Percentiles rank a stretch among this genome's conserved stretches.
phyloP scores from a whole-genome alignment of 176 grass and related monocot species.

The Ampelocalamus luodianensis region DNA sequence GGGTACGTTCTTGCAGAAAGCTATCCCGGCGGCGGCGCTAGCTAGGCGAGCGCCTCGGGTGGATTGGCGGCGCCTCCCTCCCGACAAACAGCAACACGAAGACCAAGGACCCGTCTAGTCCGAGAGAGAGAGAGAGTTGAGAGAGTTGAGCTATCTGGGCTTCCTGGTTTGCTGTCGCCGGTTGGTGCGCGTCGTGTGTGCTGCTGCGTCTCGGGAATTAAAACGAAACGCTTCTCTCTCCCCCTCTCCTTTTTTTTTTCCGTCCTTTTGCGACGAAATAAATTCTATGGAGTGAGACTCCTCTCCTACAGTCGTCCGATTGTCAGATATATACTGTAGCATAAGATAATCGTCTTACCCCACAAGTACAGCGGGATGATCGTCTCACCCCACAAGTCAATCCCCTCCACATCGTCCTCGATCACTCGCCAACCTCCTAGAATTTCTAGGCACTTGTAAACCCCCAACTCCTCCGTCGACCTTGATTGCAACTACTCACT shows the following conservation, averaged over 20 bases:
- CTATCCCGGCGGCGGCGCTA: slow-evolving; percentile 13
- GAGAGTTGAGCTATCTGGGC: neutral
- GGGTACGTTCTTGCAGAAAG: neutral
- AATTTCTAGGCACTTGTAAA: too few species aligned
- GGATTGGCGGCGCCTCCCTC: slow-evolving; percentile 31
- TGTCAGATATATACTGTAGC: too few species aligned
- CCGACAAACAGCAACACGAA: slow-evolving; percentile 47
- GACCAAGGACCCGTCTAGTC: slow-evolving; percentile 34
- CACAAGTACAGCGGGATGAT: too few species aligned
- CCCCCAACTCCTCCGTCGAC: too few species aligned
- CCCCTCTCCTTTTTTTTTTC: neutral
- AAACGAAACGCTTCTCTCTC: slow-evolving; percentile 42
- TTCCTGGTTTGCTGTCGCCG: slow-evolving; percentile 19
- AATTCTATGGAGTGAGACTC: too few species aligned
- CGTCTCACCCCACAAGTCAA: too few species aligned
- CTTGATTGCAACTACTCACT: too few species aligned
- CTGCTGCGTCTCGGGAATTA: slow-evolving; percentile 48
- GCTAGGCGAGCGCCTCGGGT: neutral
- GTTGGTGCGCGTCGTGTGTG: slow-evolving; percentile 44
- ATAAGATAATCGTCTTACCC: too few species aligned
- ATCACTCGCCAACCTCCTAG: too few species aligned
- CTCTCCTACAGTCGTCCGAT: too few species aligned
- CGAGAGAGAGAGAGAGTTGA: neutral
- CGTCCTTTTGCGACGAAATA: too few species aligned
- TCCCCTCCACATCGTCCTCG: too few species aligned